Evolutionary conservation across 148 eudicot species (phyloP).

Genomic region (Rhododendron williamsianum): DNA sequence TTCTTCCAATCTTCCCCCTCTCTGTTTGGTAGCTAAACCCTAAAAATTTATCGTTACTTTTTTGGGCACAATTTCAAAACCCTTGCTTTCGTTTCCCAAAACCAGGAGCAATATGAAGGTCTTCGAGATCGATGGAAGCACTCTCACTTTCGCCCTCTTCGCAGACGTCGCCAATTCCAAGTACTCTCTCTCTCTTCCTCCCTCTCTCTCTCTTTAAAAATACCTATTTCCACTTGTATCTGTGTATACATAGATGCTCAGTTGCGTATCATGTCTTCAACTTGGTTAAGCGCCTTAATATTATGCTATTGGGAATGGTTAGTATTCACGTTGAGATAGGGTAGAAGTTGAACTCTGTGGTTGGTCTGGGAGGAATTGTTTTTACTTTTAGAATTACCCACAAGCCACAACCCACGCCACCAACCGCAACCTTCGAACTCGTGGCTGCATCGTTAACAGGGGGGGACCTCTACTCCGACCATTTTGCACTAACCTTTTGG

Average conservation of each 20-base stretch:
- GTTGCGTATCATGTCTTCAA: background rate
- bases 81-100: background rate
- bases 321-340: background rate
- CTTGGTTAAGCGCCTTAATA: background rate
- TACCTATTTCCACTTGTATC: background rate
- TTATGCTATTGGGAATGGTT: background rate
- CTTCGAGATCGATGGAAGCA: slow-evolving; percentile 45
- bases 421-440: background rate
- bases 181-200: slow-evolving; percentile 26
- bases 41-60: background rate
- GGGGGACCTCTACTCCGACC: no score
- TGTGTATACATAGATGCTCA: background rate
- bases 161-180: slow-evolving; percentile 68
- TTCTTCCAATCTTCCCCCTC: background rate
- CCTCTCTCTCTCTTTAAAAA: background rate
- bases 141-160: slow-evolving; percentile 59
- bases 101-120: slow-evolving; percentile 43
- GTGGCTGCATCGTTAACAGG: background rate
- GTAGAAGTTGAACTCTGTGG: background rate
- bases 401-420: background rate
- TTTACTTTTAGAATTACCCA: no score
- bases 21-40: background rate
- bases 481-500: background rate
- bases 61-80: background rate
- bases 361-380: background rate